Base-by-base conservation (phyloP, 2,329 filamentous ascomycete species). In the Pyrenophora tritici-repentis region DNA sequence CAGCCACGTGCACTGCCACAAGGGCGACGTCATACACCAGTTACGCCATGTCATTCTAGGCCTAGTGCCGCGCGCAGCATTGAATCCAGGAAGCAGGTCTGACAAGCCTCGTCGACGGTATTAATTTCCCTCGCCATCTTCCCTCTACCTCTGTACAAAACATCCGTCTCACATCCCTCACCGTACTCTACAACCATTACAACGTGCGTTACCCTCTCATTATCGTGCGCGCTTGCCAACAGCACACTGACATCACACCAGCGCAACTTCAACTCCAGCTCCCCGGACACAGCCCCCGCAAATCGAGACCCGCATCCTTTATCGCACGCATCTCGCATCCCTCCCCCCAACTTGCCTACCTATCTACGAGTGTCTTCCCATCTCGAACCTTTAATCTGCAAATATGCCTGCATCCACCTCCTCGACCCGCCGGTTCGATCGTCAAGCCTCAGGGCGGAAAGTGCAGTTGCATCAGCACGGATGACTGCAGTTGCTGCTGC, bases 401-500 rank as follows among this genome's bases (percentile, higher is more conserved):
- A 33, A 4, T 26, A 73, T 73, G 71, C 71, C 71, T 56, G 61
- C 60, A 14, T 72, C 71, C 13, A 65, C 65, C 35, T 63, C 69
- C 22, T 67, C 68, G 6, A 43, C 66, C 66, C 47, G 59, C 70
- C 3, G 51, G 65, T 33, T 70, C 70, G n/a, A 60, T 74, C 42
- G 61, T 61, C 22, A 74, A 74, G 54, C 70, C 71, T n/a, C 61
- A 60, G 37, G 63, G 67, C 0, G 58, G 62, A 22, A 69, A 73
- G 58, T 59, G 59, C 56, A 59, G 61, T 14, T 69, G 66, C 54
- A 47, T 64, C 39, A 67, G 62, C 47, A 67, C 62, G 29, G 66
- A 67, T 20, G 65, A 67, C 40, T 71, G 69, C 60, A 58, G 55
- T 36, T 72, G 63, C 62, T 73, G 70, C 65, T 60, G 55, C 55